Conservation (phyloP, 306 rosid genomes). For the Cucurbita maxima region DNA sequence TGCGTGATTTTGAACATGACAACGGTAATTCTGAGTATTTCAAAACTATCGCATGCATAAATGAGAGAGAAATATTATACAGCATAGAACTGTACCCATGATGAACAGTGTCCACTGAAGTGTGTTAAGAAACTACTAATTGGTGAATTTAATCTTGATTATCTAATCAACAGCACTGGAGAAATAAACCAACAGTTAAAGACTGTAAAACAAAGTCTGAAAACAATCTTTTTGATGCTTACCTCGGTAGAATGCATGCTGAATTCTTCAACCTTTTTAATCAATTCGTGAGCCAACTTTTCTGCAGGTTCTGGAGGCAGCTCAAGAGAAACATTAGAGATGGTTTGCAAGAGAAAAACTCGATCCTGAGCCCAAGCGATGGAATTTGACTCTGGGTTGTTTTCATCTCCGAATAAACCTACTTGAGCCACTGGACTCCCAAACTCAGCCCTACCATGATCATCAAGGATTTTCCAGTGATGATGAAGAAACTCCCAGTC, state of each 20-base stretch:
- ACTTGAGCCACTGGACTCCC: constrained; percentile 29
- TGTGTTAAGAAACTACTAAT: neutral
- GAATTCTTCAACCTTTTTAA: constrained; percentile 52
- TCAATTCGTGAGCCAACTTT: constrained; percentile 64
- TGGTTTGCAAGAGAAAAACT: constrained; percentile 81
- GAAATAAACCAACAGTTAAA: neutral
- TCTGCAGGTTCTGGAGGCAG: constrained; percentile 72
- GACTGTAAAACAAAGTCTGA: neutral
- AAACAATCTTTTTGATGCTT: neutral
- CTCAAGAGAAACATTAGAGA: constrained; percentile 77
- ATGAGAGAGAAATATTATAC: neutral
- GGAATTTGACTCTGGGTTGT: constrained; percentile 31
- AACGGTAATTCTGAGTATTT: no score
- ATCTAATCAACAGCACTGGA: neutral
- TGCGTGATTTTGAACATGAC: no score
- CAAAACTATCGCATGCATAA: neutral
- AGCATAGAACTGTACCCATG: neutral
- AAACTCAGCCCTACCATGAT: constrained; percentile 29
- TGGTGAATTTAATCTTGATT: neutral
- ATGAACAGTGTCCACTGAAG: neutral
- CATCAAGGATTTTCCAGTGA: constrained; percentile 89
- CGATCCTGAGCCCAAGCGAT: constrained; percentile 85
- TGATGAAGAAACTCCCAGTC: constrained; percentile 89
- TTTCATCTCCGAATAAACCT: constrained; percentile 27
- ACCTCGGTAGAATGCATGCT: constrained; percentile 94